A percentile compares a stretch with the other conserved stretches of the same genome.
Conservation (phyloP, 345 rosid genomes). For the Brassica carinata region DNA sequence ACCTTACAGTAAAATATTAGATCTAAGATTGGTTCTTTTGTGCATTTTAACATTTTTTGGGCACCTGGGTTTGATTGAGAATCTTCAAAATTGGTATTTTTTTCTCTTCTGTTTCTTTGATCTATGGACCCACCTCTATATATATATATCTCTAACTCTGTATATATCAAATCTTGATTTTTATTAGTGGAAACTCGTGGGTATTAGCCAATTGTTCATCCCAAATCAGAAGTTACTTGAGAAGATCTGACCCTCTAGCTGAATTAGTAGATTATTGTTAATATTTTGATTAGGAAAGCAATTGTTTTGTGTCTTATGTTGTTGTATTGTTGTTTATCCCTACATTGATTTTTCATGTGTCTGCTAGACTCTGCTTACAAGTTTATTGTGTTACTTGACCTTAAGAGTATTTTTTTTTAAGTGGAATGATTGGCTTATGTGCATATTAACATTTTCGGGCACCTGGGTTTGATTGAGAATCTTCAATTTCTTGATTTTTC, state of each 20-base stretch:
- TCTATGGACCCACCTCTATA: constrained; percentile 39
- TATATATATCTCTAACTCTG: not conserved
- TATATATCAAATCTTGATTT: constrained; percentile 25
- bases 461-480: constrained; percentile 39
- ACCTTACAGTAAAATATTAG: constrained; percentile 29
- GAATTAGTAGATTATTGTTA: constrained; percentile 2
- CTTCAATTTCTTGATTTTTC: constrained; percentile 19
- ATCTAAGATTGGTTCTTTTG: constrained; percentile 29
- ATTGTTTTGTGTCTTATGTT: not conserved
- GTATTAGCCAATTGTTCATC: constrained; percentile 26
- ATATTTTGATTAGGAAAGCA: not conserved
- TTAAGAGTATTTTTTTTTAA: constrained; percentile 18
- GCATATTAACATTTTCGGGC: constrained; percentile 31
- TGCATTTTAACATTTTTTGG: constrained; percentile 35
- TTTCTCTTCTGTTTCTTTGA: constrained; percentile 26
- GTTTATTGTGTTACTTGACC: constrained; percentile 45
- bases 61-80: constrained; percentile 40
- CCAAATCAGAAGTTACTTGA: not conserved
- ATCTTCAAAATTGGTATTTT: constrained; percentile 35
- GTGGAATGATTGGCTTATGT: constrained; percentile 1
- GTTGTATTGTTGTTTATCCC: not conserved
- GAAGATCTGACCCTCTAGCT: constrained; percentile 10
- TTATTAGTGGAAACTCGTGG: constrained; percentile 3
- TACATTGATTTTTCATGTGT: constrained; percentile 17
- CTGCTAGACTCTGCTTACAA: constrained; percentile 33